Evolutionary conservation across 805 yeast genomes (phyloP).

Genomic region (Lachancea cidri): DNA sequence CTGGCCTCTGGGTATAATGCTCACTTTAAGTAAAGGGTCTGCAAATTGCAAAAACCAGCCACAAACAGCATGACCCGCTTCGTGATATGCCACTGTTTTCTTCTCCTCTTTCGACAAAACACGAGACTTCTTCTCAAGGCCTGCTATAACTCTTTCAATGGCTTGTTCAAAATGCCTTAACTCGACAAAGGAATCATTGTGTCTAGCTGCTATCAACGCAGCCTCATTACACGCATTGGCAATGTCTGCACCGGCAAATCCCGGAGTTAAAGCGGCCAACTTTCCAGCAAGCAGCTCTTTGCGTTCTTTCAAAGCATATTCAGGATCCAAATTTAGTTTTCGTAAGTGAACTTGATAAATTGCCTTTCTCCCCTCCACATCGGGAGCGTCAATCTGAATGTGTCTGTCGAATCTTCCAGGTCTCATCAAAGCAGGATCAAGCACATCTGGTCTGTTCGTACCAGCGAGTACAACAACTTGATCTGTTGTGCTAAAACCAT

Average conservation of each 20-base stretch:
- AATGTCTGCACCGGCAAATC: conserved; percentile 97
- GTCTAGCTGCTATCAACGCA: conserved; percentile 93
- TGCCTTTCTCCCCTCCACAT: conserved; percentile 89
- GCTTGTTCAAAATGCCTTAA: conserved; percentile 88
- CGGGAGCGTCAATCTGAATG: conserved; percentile 87
- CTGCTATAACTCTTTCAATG: conserved; percentile 95
- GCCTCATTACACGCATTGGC: conserved; percentile 97
- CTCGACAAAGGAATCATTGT: conserved; percentile 61
- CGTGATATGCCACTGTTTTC: conserved; percentile 91
- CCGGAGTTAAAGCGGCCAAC: conserved; percentile 94
- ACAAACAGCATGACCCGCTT: conserved; percentile 98
- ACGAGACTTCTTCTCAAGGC: conserved; percentile 85
- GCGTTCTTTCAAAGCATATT: conserved; percentile 37
- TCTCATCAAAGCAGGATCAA: conserved; percentile 88
- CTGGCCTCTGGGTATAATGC: conserved; percentile 94
- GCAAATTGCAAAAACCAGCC: conserved; percentile 94
- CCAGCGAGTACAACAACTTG: conserved; percentile 97
- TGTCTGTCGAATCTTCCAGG: conserved; percentile 98
- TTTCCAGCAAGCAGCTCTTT: conserved; percentile 68
- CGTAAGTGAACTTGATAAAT: conserved; percentile 82
- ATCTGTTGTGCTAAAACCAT: conserved; percentile 85
- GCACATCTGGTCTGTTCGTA: conserved; percentile 90
- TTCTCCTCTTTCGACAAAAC: conserved; percentile 83
- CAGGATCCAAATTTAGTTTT: conserved; percentile 57
- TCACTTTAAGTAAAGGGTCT: conserved; percentile 90